These are phyloP conservation scores for Leptomonas seymouri DNA, from an alignment of 208 protist species.

Conservation along the genomic window DNA sequence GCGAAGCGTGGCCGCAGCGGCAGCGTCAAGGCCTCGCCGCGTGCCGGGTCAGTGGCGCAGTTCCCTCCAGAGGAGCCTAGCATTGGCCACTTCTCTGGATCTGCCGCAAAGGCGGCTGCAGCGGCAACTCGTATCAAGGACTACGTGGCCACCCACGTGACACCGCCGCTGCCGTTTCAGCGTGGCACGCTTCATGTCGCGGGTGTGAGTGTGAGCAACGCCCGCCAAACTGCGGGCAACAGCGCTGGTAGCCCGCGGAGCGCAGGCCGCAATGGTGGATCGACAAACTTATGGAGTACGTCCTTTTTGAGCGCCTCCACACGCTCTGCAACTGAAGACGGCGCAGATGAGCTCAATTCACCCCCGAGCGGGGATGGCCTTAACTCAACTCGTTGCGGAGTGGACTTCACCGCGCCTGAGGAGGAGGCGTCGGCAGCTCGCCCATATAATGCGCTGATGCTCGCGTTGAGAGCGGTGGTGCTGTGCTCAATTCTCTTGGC, in stretches of 20 bases:
- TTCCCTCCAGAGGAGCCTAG: background rate
- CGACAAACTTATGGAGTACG: background rate
- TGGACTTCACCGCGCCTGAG: background rate
- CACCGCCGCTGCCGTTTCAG: slow-evolving; percentile 18
- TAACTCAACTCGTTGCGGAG: slow-evolving; percentile 10
- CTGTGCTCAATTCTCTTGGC: slow-evolving; percentile 21
- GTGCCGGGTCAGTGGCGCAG: background rate
- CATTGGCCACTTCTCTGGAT: slow-evolving; percentile 10
- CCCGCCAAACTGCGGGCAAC: background rate
- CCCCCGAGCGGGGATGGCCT: slow-evolving; percentile 2
- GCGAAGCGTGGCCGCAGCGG: slow-evolving; percentile 40
- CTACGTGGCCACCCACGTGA: slow-evolving; percentile 37
- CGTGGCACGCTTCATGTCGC: background rate
- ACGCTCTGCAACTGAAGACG: slow-evolving; percentile 2
- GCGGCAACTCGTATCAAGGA: slow-evolving; percentile 33
- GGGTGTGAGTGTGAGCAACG: background rate
- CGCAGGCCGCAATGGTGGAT: background rate
- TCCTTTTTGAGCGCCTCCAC: background rate
- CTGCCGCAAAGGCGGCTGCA: slow-evolving; percentile 17
- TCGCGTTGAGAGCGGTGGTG: slow-evolving; percentile 8
- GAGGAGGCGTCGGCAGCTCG: background rate
- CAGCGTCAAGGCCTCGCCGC: slow-evolving; percentile 27
- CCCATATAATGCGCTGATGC: background rate
- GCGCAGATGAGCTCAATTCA: background rate
- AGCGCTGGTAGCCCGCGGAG: background rate